phyloP scores from a whole-genome alignment of 2,329 filamentous ascomycete genomes.

The Paecilomyces variotii region DNA sequence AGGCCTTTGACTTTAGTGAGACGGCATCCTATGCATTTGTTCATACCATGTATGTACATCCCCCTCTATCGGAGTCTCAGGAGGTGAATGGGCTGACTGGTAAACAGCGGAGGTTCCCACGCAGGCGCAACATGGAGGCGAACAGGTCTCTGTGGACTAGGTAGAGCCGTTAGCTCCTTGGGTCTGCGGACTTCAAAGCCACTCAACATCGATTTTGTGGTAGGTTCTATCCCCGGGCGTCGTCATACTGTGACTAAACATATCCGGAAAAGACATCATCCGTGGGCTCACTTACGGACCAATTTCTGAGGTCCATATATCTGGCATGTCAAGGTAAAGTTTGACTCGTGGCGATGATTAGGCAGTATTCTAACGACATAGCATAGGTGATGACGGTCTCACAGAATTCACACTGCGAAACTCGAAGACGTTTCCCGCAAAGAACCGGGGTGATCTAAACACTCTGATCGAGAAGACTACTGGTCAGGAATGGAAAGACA shows the following conservation, averaged over 20 bases:
- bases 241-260: constrained; percentile 9
- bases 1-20: constrained; percentile 71
- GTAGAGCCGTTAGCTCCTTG: constrained; percentile 56
- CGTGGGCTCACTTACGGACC: constrained; percentile 64
- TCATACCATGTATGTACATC: constrained; percentile 79
- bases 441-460: constrained; percentile 34
- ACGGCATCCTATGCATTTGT: constrained; percentile 71
- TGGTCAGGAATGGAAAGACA: constrained; percentile 37
- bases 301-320: constrained; percentile 56
- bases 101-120: constrained; percentile 50
- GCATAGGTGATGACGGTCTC: constrained; percentile 39
- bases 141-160: constrained; percentile 69
- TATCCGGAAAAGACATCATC: constrained; percentile 58
- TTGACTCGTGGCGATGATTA: background rate
- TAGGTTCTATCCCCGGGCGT: constrained; percentile 29
- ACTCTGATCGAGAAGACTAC: constrained; percentile 27
- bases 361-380: background rate
- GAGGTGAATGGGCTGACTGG: constrained; percentile 4
- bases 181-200: constrained; percentile 49
- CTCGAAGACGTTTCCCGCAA: constrained; percentile 15
- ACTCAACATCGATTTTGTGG: constrained; percentile 66
- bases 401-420: constrained; percentile 35
- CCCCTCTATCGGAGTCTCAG: constrained; percentile 2
- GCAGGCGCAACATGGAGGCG: constrained; percentile 37
- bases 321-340: constrained; percentile 48